These are phyloP conservation scores for Glebionis coronaria DNA, from an alignment of 129 eudicot species.

Conservation along the genomic window DNA sequence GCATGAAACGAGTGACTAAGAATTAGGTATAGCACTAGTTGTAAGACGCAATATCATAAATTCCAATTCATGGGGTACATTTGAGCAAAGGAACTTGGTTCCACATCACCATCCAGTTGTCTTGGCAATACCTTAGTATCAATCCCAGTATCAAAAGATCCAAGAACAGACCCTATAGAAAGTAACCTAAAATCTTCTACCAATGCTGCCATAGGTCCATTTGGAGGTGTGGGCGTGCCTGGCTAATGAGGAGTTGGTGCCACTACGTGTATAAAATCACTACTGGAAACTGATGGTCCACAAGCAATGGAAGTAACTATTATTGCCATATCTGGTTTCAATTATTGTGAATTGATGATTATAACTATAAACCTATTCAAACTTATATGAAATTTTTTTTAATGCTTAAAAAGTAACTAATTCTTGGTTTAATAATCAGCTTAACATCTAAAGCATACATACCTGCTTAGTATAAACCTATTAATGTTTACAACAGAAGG, in stretches of 20 bases:
- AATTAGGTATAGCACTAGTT: conserved; percentile 80
- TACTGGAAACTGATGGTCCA: background rate
- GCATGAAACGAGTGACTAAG: conserved; percentile 82
- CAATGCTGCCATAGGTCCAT: conserved; percentile 48
- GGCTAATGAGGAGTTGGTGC: conserved; percentile 36
- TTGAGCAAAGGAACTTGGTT: conserved; percentile 55
- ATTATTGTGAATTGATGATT: background rate
- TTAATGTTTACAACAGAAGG: background rate
- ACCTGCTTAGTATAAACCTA: background rate
- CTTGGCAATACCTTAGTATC: conserved; percentile 75
- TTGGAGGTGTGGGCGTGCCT: conserved; percentile 62
- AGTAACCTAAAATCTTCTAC: conserved; percentile 80
- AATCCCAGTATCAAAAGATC: conserved; percentile 78
- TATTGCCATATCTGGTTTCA: conserved; percentile 3
- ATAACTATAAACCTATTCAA: background rate
- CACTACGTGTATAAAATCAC: background rate
- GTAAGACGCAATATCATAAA: conserved; percentile 75
- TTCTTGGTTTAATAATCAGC: background rate
- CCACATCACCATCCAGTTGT: conserved; percentile 84
- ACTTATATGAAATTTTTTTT: background rate
- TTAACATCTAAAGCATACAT: background rate
- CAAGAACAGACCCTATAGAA: conserved; percentile 69
- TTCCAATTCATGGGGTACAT: conserved; percentile 72
- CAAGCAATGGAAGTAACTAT: conserved; percentile 4
- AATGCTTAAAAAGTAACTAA: background rate